Base-by-base conservation (phyloP, 805 yeast species). In the Kazachstania viticola region DNA sequence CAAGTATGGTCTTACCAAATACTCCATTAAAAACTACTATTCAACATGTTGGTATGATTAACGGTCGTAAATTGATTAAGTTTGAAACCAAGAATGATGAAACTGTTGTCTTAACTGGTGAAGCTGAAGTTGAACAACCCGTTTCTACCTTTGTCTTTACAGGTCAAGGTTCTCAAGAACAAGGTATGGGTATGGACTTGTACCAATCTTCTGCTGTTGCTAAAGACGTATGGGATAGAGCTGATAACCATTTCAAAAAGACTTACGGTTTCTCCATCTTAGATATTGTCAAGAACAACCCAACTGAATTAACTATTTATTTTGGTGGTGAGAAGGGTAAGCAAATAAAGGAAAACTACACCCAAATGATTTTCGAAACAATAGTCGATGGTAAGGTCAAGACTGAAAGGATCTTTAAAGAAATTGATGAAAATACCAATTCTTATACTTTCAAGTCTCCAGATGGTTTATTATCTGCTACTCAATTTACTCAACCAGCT, bases 161-260 rank as follows among this genome's bases (percentile, higher is more conserved):
- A 44, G 99, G 98, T 56, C 99, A 91, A 70, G 99, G 99, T 61
- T 88, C 98, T 39, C 99, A 91, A 65, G 98, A 93, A 62, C 98
- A 93, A 68, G 96, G 96, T 59, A 91, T 91, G 99, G 98, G 99
- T 71, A 91, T 91, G 99, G 98, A 91, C 61, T 72, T 91, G 56
- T 91, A 91, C 62, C 77, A 76, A 44, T 70, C 80, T 26, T 81
- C 95, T 31, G 85, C 74, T 19, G 95, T 91, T 58, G 98, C 99
- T 33, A 76, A 76, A 51, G 75, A 73, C 42, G 96, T 91, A 41
- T 91, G 99, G 98, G 97, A 91, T 60, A 80, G 84, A 58, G 99
- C 99, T 40, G 98, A 91, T 58, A 59, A 61, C 37, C 98, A 93
- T 62, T 91, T 93, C 68, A 69, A 84, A 56, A 68, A 75, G 54